Conservation (phyloP, 2,329 filamentous ascomycete genomes). For the Aureobasidium sp. region DNA sequence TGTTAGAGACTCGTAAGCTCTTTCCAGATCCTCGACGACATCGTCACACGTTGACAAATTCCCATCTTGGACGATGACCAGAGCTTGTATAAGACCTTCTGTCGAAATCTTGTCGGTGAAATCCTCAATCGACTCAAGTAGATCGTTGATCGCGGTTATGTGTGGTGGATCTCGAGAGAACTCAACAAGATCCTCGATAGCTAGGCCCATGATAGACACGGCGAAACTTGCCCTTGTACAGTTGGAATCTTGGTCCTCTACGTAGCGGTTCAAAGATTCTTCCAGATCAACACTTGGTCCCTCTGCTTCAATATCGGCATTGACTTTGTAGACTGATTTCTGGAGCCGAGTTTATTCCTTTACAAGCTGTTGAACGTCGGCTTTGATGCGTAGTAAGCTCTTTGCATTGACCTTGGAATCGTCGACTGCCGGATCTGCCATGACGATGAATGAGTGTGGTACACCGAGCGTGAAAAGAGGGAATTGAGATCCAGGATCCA, state of each 20-base stretch:
- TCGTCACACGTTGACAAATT: background rate
- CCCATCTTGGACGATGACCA: background rate
- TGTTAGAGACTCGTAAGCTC: too few species aligned
- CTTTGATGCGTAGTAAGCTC: background rate
- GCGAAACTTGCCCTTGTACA: background rate
- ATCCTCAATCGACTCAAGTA: background rate
- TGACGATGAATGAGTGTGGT: background rate
- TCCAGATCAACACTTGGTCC: background rate
- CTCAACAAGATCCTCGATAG: background rate
- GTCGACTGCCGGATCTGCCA: background rate
- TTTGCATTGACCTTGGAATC: background rate
- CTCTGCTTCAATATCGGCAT: background rate
- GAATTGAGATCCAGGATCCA: background rate
- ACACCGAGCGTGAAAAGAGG: background rate
- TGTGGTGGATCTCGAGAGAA: background rate
- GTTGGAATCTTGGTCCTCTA: background rate
- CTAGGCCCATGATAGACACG: background rate
- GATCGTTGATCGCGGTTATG: background rate
- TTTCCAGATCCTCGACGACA: background rate
- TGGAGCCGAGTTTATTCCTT: background rate
- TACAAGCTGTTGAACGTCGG: background rate
- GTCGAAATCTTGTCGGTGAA: background rate
- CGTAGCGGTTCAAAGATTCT: background rate
- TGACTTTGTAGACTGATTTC: background rate
- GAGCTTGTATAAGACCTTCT: background rate